Conservation (phyloP, 2,329 filamentous ascomycete genomes). For the Stromatinia cepivora region DNA sequence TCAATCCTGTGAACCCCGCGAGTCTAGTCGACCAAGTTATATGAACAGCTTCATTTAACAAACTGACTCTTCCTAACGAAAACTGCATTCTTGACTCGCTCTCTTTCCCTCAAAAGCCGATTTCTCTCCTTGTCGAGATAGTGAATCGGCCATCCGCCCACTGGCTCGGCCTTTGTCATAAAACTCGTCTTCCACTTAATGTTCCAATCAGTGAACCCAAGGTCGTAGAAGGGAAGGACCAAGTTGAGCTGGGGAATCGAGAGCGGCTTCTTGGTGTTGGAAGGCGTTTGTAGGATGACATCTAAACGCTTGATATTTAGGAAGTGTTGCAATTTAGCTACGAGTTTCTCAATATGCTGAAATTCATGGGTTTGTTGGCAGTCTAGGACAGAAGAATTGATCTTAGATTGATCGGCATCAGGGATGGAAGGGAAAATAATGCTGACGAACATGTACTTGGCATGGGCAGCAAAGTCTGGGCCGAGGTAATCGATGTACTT, state of each 20-base stretch:
- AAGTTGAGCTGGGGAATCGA: conserved; percentile 28
- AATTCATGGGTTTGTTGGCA: not conserved
- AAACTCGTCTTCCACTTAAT: conserved; percentile 29
- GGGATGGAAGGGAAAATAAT: conserved; percentile 25
- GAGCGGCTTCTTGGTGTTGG: conserved; percentile 21
- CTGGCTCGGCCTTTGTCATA: conserved; percentile 24
- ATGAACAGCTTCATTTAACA: conserved; percentile 1
- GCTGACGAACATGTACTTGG: conserved; percentile 27
- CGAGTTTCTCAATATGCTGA: conserved; percentile 18
- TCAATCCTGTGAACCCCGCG: not conserved
- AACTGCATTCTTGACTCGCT: conserved; percentile 10
- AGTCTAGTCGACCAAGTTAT: not conserved
- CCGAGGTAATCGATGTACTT: conserved; percentile 27
- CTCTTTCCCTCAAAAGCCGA: conserved; percentile 16
- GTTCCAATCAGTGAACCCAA: conserved; percentile 32
- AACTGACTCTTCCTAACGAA: conserved; percentile 16
- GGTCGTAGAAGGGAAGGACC: conserved; percentile 36
- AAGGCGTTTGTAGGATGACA: conserved; percentile 14
- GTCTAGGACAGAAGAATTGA: not conserved
- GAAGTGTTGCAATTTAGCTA: conserved; percentile 15
- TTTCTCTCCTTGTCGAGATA: conserved; percentile 23
- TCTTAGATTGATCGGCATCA: not conserved
- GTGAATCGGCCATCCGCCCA: conserved; percentile 20
- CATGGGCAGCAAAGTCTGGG: conserved; percentile 23
- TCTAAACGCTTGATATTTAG: not conserved